Percentiles rank a stretch among this genome's conserved stretches.
Conservation (phyloP, 345 rosid genomes). For the Camelina neglecta region DNA sequence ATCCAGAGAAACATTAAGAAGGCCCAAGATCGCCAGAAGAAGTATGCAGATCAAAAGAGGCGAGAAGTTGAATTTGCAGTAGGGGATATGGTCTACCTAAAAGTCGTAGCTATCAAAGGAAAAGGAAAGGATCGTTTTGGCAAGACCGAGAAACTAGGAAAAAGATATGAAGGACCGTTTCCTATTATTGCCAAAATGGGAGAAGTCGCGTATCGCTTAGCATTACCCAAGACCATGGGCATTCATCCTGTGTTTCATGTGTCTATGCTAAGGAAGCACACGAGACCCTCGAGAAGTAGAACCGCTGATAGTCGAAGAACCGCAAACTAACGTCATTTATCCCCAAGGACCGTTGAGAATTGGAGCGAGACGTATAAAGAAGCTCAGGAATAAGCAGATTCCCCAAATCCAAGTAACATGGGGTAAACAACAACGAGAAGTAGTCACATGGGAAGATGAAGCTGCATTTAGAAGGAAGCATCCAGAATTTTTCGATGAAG, state of each 20-base stretch:
- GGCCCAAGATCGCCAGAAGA: background rate
- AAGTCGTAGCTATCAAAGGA: background rate
- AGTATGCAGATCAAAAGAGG: background rate
- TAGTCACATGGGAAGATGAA: background rate
- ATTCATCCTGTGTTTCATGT: background rate
- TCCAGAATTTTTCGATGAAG: background rate
- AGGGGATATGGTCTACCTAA: background rate
- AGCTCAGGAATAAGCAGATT: too few relatives aligned
- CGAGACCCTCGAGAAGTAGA: background rate
- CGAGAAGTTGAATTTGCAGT: background rate
- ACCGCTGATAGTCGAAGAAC: too few relatives aligned
- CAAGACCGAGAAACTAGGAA: background rate
- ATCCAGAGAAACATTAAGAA: background rate
- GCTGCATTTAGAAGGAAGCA: background rate
- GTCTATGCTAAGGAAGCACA: background rate
- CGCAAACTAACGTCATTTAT: too few relatives aligned
- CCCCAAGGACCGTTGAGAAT: too few relatives aligned
- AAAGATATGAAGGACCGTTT: background rate
- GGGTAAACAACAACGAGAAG: background rate
- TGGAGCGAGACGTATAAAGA: too few relatives aligned
- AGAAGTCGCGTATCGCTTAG: background rate
- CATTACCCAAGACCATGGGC: background rate
- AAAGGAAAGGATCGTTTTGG: background rate
- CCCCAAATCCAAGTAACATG: background rate
- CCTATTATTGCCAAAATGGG: rapidly evolving